phyloP scores from a whole-genome alignment of 73 alveolate genomes.

The Paramecium sonneborni region DNA sequence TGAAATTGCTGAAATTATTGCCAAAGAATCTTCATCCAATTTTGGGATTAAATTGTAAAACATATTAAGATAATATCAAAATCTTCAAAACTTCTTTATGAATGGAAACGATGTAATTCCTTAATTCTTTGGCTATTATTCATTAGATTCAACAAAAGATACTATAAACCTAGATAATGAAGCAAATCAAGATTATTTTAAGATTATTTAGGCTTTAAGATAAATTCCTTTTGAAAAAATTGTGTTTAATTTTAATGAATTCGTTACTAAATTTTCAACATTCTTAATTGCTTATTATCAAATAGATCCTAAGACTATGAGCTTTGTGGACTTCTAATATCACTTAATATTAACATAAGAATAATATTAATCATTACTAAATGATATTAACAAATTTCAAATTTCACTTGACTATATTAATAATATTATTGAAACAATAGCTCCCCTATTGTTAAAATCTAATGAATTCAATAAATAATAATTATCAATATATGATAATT shows the following conservation, averaged over 20 bases:
- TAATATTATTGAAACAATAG: neutral
- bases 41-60: neutral
- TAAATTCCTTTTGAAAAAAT: neutral
- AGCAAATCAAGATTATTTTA: neutral
- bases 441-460: neutral
- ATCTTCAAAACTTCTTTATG: neutral
- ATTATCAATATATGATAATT: neutral
- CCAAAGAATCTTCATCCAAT: neutral
- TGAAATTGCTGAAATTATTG: neutral
- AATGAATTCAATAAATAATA: neutral
- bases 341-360: neutral
- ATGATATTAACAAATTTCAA: neutral
- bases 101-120: neutral
- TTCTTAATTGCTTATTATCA: neutral
- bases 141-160: neutral
- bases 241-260: neutral
- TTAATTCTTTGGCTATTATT: neutral
- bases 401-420: neutral
- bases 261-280: neutral
- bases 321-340: neutral
- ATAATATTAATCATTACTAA: neutral
- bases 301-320: neutral
- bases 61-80: neutral
- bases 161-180: neutral
- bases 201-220: neutral